Conservation (phyloP, 2,329 filamentous ascomycete species). For the Aspergillus pseudonomiae region DNA sequence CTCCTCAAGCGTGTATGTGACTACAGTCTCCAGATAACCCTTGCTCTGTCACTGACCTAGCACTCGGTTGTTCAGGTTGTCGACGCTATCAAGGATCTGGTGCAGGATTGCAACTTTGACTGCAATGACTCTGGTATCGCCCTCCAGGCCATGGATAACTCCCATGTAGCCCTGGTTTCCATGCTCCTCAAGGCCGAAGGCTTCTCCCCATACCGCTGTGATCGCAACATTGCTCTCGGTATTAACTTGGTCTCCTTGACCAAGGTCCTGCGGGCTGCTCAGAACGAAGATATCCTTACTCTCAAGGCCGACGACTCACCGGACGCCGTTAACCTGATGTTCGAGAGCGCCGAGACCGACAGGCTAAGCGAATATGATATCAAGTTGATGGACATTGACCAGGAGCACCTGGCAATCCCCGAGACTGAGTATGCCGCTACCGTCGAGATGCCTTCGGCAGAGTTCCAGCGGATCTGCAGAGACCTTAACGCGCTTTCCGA, state of each 20-base stretch:
- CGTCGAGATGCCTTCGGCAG: constrained; percentile 81
- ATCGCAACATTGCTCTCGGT: constrained; percentile 96
- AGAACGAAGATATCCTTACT: constrained; percentile 92
- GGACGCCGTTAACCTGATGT: constrained; percentile 91
- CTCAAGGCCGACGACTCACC: constrained; percentile 97
- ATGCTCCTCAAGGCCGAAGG: constrained; percentile 97
- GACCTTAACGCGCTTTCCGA: constrained; percentile 92
- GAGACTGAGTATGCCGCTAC: constrained; percentile 98
- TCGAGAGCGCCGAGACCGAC: constrained; percentile 87
- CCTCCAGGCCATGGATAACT: constrained; percentile 99
- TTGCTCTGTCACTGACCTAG: constrained; percentile 10
- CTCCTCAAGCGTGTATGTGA: constrained; percentile 85
- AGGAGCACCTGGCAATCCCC: constrained; percentile 97
- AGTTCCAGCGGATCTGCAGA: constrained; percentile 94
- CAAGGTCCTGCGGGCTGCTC: constrained; percentile 92
- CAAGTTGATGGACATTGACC: constrained; percentile 99
- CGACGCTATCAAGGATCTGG: constrained; percentile 98
- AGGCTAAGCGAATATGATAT: constrained; percentile 98
- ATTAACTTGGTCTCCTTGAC: constrained; percentile 96
- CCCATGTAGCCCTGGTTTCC: constrained; percentile 95
- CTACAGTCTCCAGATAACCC: neutral
- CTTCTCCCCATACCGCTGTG: constrained; percentile 95
- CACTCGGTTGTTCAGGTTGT: constrained; percentile 67
- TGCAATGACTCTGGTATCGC: constrained; percentile 99
- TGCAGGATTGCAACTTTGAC: constrained; percentile 99